Evolutionary conservation across 2,329 filamentous ascomycete genomes (phyloP).

Genomic region (Xylariales sp.): DNA sequence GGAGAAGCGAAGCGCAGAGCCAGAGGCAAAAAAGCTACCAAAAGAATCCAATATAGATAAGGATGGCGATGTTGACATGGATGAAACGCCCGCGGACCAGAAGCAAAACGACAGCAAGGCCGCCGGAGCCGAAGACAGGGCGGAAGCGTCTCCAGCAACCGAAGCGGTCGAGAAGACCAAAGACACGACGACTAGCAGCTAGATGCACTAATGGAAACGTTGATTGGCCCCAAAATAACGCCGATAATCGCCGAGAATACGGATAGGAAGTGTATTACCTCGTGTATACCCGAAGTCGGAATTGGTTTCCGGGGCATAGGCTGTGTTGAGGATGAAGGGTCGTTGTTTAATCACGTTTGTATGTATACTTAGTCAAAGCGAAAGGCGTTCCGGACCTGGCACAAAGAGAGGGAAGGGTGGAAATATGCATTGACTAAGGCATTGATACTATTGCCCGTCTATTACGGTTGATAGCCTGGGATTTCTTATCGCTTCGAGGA

Average conservation of each 20-base stretch:
- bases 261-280: slow-evolving; percentile 11
- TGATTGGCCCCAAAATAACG: not conserved
- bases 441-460: slow-evolving; percentile 9
- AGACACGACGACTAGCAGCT: too few species aligned
- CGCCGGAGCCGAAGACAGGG: slow-evolving; percentile 36
- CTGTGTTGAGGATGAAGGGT: slow-evolving; percentile 31
- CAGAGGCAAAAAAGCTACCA: slow-evolving; percentile 33
- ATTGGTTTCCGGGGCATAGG: slow-evolving; percentile 22
- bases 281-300: not conserved
- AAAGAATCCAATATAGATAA: slow-evolving; percentile 54
- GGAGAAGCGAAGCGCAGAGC: slow-evolving; percentile 44
- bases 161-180: too few species aligned
- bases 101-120: slow-evolving; percentile 54
- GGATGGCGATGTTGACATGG: slow-evolving; percentile 66
- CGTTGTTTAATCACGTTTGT: slow-evolving; percentile 30
- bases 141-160: slow-evolving; percentile 24
- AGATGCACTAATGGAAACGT: slow-evolving; percentile 2
- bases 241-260: slow-evolving; percentile 30
- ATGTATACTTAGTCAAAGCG: slow-evolving; percentile 37
- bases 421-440: slow-evolving; percentile 21
- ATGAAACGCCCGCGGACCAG: slow-evolving; percentile 51
- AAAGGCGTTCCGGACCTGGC: slow-evolving; percentile 41
- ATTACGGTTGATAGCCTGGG: slow-evolving; percentile 9
- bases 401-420: slow-evolving; percentile 25
- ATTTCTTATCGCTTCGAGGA: slow-evolving; percentile 3